Evolutionary conservation across 2,329 filamentous ascomycete species (phyloP).

Genomic region (Ampelomyces quisqualis): DNA sequence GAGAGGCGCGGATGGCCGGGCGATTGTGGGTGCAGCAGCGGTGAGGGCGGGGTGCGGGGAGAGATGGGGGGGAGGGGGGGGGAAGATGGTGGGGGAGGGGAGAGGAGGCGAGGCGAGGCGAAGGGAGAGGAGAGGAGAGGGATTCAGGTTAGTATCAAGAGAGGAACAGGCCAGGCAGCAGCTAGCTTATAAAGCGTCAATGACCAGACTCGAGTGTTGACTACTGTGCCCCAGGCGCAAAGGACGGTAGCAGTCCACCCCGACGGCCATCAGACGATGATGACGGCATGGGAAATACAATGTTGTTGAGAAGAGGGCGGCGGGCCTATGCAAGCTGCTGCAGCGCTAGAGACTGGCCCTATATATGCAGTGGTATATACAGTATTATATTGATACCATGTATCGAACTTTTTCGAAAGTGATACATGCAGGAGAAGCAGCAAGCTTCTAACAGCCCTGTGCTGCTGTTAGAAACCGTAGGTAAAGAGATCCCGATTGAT

Average conservation of each 20-base stretch:
- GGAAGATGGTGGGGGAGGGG: conserved; percentile 5
- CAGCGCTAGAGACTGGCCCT: conserved; percentile 25
- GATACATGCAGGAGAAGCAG: too few relatives aligned
- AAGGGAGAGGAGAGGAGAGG: conserved; percentile 2
- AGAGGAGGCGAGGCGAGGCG: conserved; percentile 5
- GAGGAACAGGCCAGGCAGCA: background rate
- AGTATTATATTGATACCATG: too few relatives aligned
- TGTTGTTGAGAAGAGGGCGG: too few relatives aligned
- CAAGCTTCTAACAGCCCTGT: too few relatives aligned
- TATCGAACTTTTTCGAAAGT: too few relatives aligned
- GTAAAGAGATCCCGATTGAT: too few relatives aligned
- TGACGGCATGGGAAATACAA: conserved; percentile 2
- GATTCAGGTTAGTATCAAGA: too few relatives aligned
- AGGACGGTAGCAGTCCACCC: background rate
- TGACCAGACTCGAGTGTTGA: background rate
- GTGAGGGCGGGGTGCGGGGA: conserved; percentile 32
- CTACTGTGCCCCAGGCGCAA: background rate
- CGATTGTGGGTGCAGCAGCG: conserved; percentile 26
- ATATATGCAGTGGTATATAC: conserved; percentile 23
- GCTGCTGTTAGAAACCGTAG: too few relatives aligned
- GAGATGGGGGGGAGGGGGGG: conserved; percentile 12
- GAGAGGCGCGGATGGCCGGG: conserved; percentile 26
- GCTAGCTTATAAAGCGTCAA: conserved; percentile 8
- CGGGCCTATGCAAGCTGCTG: conserved; percentile 14
- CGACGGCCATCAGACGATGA: conserved; percentile 13